Conservation (phyloP, 306 rosid species). For the Gillenia trifoliata region DNA sequence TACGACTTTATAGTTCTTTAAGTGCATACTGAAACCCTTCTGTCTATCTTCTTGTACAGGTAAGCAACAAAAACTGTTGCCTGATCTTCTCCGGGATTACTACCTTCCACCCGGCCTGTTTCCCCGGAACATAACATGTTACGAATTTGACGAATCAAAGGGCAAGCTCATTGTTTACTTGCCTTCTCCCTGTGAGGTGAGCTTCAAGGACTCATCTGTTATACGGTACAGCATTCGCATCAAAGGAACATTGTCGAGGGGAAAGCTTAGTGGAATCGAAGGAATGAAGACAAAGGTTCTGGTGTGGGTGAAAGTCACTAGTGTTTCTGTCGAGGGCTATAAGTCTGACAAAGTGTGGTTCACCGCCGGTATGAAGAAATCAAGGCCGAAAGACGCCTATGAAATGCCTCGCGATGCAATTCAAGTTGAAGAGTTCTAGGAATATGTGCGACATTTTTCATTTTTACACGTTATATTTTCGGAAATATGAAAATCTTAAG, state of each 20-base stretch:
- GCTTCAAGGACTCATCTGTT: conserved; percentile 62
- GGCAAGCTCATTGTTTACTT: conserved; percentile 45
- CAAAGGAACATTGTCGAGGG: conserved; percentile 42
- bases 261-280: conserved; percentile 36
- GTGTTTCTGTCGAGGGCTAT: conserved; percentile 45
- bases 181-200: conserved; percentile 44
- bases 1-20: not conserved
- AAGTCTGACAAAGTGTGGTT: conserved; percentile 55
- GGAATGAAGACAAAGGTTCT: conserved; percentile 61
- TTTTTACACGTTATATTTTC: not conserved
- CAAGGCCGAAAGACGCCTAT: conserved; percentile 50
- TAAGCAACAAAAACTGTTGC: conserved; percentile 59
- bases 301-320: conserved; percentile 49
- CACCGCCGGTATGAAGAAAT: conserved; percentile 42
- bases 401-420: conserved; percentile 42
- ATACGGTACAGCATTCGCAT: conserved; percentile 43
- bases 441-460: not conserved
- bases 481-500: not conserved
- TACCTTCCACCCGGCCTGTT: conserved; percentile 70
- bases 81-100: conserved; percentile 75
- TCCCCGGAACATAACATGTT: conserved; percentile 65
- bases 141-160: conserved; percentile 48
- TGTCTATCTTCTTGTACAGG: conserved; percentile 39
- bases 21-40: not conserved
- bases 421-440: conserved; percentile 32